Percentiles rank a stretch among this genome's conserved stretches.
Conservation (phyloP, 768 basidiomycete species). For the Boletus eberwhitei region DNA sequence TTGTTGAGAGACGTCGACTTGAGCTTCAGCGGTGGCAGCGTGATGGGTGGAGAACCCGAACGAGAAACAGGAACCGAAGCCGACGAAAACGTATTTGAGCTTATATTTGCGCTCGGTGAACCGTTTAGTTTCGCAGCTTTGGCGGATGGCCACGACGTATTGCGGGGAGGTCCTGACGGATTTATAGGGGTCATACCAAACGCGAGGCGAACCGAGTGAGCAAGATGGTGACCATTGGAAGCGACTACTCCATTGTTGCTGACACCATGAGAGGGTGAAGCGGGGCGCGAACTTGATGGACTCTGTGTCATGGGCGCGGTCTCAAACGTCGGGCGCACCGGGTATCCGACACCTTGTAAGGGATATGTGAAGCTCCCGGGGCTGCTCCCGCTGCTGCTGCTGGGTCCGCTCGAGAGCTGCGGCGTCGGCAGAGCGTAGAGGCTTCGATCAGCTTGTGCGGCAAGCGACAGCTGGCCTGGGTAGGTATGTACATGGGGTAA, state of each 20-base stretch:
- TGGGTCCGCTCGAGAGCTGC: slow-evolving; percentile 61
- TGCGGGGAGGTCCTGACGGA: slow-evolving; percentile 31
- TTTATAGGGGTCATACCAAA: slow-evolving; percentile 92
- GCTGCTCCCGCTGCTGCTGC: slow-evolving; percentile 57
- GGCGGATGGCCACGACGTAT: slow-evolving; percentile 37
- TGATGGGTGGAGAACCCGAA: slow-evolving; percentile 68
- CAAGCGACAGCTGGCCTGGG: slow-evolving; percentile 31
- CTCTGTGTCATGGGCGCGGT: slow-evolving; percentile 36
- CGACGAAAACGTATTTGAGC: slow-evolving; percentile 13
- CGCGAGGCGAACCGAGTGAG: slow-evolving; percentile 79
- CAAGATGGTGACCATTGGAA: slow-evolving; percentile 60
- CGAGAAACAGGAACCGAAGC: slow-evolving; percentile 52
- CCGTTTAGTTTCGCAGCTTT: slow-evolving; percentile 12
- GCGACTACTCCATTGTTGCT: slow-evolving; percentile 24
- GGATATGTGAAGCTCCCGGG: slow-evolving; percentile 51
- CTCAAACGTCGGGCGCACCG: slow-evolving; percentile 25
- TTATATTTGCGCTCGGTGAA: slow-evolving; percentile 6
- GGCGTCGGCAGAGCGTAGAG: slow-evolving; percentile 48
- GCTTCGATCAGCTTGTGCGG: slow-evolving; percentile 24
- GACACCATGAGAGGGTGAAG: slow-evolving; percentile 49
- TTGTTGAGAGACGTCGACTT: slow-evolving; percentile 23
- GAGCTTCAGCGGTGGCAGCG: slow-evolving; percentile 63
- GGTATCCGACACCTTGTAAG: slow-evolving; percentile 15
- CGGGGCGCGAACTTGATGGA: slow-evolving; percentile 56
- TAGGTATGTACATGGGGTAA: slow-evolving; percentile 33